Base-by-base conservation (phyloP, 176 grass and related monocot genomes). In the Aegilops longissima region DNA sequence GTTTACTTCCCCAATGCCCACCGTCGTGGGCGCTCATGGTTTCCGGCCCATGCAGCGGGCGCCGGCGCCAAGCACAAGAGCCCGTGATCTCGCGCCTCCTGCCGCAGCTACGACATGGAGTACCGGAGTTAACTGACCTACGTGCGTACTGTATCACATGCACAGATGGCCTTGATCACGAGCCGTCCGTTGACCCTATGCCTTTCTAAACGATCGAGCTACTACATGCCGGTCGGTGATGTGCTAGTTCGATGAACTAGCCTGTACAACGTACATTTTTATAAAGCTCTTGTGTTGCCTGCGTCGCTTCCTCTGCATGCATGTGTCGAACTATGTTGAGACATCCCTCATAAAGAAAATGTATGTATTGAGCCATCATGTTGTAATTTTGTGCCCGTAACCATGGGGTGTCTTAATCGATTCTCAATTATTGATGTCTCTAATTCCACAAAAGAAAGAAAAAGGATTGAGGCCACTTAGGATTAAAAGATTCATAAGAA, bases 61-160 rank as follows among this genome's bases (percentile, higher is more conserved):
- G 7, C 68, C 76, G 73, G 87, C 93, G 3, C 81, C 82, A 82
- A 92, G 90, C 90, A 92, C 90, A 59, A 92, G 90, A 76, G 30
- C 65, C 80, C 82, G 79, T 69, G 75, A 87, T 90, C 86, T 87
- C 93, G 93, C 87, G 69, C 73, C 61, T 79, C 78, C 17, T 85
- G 87, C 86, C 87, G 67, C 87, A 8, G n/a, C 49, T 62, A 68
- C 25, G 64, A 77, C 83, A 70, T 61, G 24, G 39, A 66, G 45
- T 83, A 75, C 73, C 80, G 40, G 59, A 80, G 74, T 66, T 82
- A 81, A 82, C 80, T 83, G 73, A 36, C 81, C 81, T 82, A 84
- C 20, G 40, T 11, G 21, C 27, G 73, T 61, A 84, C 49, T 31
- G 73, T 76, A 76, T 73, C 68, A 73, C 80, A 82, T 82, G 59